Evolutionary conservation across 345 rosid genomes (phyloP), one percentile per base, ranked within the genome.

Genomic region (Rubroshorea leprosula): DNA sequence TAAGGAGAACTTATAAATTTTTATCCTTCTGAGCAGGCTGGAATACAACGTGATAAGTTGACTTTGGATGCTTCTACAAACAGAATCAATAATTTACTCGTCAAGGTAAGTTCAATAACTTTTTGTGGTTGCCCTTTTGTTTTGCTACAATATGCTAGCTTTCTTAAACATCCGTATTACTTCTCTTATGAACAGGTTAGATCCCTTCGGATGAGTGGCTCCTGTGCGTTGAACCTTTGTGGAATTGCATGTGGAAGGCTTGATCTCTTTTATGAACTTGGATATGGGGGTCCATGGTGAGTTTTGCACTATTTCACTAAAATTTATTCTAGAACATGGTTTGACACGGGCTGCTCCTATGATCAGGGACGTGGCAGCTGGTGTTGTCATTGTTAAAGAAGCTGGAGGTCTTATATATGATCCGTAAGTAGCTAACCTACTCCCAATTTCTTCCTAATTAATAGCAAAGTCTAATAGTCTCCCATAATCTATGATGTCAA

Each of bases 251-350:
- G 94, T 60, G 94, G 97, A 65, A 83, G 99, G 68, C 76, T 68
- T 49, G 99, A 89, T 68, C 70, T 93, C 63, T 87, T 93, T 68
- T 89, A 87, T 53, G 84, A 80, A 76, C 23, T 78, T 12, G 97
- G 96, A 52, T 89, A 67, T 18, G 99, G 99, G 18, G 97, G 99
- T 60, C 95, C 96, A 64, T 93, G 99, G 99, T 92, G 77, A 16
- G 66, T 45, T 53, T 56, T 50, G 25, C 51, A 13, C 25, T 13
- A 17, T 29, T 41, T 51, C 15, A 15, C 23, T 52, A 50, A 53
- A 44, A 26, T 38, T 64, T 20, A 3, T 18, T 31, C 6, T 25
- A 11, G 25, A 16, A 16, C 27, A 9, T 35, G 48, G n/a, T 49
- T 13, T 63, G 41, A 72, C 47, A 22, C 31, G 3, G 13, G 23